phyloP scores from a whole-genome alignment of 2,329 filamentous ascomycete species.

The Cytospora piceae region DNA sequence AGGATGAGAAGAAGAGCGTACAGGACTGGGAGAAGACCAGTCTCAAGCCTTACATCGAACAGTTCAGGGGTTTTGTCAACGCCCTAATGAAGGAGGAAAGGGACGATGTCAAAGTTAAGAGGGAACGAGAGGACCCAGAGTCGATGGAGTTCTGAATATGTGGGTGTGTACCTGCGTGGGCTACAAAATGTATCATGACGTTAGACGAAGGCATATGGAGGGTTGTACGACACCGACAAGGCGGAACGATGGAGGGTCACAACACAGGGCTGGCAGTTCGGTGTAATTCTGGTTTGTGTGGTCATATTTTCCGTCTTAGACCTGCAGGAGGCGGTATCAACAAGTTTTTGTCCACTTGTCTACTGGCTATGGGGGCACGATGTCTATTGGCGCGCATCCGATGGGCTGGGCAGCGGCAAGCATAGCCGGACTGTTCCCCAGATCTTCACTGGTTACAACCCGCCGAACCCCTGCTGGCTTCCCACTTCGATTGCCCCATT shows the following conservation, averaged over 20 bases:
- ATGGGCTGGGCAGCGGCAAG: conserved; percentile 4
- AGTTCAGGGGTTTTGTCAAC: conserved; percentile 81
- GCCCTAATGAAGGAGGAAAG: conserved; percentile 77
- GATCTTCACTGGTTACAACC: conserved; percentile 22
- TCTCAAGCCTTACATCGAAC: conserved; percentile 88
- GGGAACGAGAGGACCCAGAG: conserved; percentile 56
- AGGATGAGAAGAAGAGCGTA: conserved; percentile 46
- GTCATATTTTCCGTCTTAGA: conserved; percentile 28
- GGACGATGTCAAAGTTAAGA: conserved; percentile 54
- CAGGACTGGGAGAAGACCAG: conserved; percentile 98
- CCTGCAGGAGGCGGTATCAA: conserved; percentile 14
- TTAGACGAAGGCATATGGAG: neutral
- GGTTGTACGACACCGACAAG: neutral
- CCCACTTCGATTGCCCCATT: conserved; percentile 23
- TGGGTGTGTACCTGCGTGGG: conserved; percentile 2
- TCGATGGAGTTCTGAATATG: conserved; percentile 57
- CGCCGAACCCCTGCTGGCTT: conserved; percentile 11
- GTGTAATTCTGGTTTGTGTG: conserved; percentile 27
- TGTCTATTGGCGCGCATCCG: conserved; percentile 29
- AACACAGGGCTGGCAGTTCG: conserved; percentile 14
- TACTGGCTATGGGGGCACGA: conserved; percentile 12
- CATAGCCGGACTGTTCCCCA: conserved; percentile 25
- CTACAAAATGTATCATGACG: neutral
- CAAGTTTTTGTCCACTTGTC: neutral
- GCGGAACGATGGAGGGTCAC: neutral